Evolutionary conservation across 2,329 filamentous ascomycete species (phyloP), one percentile per base, ranked within the genome.

Genomic region (Teratosphaeria destructans): DNA sequence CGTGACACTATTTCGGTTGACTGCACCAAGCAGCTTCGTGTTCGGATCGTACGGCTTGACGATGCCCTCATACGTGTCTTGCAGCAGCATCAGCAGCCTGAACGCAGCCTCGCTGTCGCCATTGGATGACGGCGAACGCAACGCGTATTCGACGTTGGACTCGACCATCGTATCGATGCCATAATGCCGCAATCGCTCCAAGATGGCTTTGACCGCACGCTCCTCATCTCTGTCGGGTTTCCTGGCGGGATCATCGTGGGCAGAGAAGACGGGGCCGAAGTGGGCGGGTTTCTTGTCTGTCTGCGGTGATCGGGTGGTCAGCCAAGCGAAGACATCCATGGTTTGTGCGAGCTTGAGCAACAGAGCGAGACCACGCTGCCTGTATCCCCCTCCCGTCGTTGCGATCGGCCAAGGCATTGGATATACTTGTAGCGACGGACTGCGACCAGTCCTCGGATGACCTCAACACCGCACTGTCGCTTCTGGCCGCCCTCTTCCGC

Each of bases 1-100:
- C n/a, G 93, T 97, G 39, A 96, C 90, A 55, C 83, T 84, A 53
- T 87, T 82, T 55, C 91, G 82, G 70, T 99, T 99, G 67, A 90
- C 87, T 12, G 94, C 93, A 6, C 94, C 94, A 4, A 90, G 77
- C 77, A 97, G 85, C 59, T 82, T 82, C 7, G 87, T 80, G 57
- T 81, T 80, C 8, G 90, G 84, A 59, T 90, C 81, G 75, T 90
- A 95, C 16, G 85, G 83, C 63, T 85, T 80, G 64, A 97, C 82
- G 49, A 89, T 83, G 16, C 93, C 92, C 34, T 90, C 84, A 47
- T 90, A 85, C 0, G 93, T 89, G 66, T 92, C 86, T 68, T 93
- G 86, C 64, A 95, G 84, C 27, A 96, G 78, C 52, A 88, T 76
- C 55, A 96, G 79, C 61, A 96, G 79, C 57, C 90, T 85, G 66